These are phyloP conservation scores for Debaryomyces coudertii DNA, from an alignment of 1,139 yeast genomes.

Conservation along the genomic window DNA sequence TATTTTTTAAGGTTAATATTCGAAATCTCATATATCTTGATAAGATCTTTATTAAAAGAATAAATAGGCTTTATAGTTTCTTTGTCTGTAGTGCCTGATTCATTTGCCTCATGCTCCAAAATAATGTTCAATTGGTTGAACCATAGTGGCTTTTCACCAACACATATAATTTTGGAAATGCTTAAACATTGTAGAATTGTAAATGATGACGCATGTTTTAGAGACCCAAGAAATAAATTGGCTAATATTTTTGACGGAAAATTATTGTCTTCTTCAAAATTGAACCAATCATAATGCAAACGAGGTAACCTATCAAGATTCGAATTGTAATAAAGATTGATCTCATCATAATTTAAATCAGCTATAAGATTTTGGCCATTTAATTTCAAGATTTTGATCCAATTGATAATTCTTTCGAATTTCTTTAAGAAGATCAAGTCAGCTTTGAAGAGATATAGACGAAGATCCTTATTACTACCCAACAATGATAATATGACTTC, in stretches of 20 bases:
- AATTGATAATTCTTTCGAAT: constrained; percentile 31
- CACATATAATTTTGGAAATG: constrained; percentile 33
- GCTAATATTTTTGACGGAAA: constrained; percentile 39
- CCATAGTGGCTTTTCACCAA: constrained; percentile 46
- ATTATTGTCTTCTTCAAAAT: constrained; percentile 35
- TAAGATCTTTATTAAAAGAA: constrained; percentile 27
- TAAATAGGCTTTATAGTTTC: constrained; percentile 28
- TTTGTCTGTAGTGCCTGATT: constrained; percentile 5
- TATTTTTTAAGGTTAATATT: constrained; percentile 19
- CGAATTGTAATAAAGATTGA: constrained; percentile 14
- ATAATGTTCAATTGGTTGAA: constrained; percentile 23
- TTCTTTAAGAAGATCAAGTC: constrained; percentile 38
- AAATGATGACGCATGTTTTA: constrained; percentile 38
- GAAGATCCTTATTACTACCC: constrained; percentile 20
- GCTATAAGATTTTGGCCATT: constrained; percentile 4
- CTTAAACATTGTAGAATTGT: constrained; percentile 30
- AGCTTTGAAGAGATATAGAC: constrained; percentile 36
- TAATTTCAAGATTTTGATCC: constrained; percentile 3
- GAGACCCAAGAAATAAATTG: constrained; percentile 39
- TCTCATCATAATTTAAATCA: constrained; percentile 17
- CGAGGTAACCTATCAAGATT: constrained; percentile 6
- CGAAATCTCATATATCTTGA: constrained; percentile 34
- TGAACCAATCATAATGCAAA: constrained; percentile 38
- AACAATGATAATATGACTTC: constrained; percentile 24
- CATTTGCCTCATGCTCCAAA: constrained; percentile 24